Evolutionary conservation across 2,329 filamentous ascomycete genomes (phyloP).

Genomic region (Fusarium sp.): DNA sequence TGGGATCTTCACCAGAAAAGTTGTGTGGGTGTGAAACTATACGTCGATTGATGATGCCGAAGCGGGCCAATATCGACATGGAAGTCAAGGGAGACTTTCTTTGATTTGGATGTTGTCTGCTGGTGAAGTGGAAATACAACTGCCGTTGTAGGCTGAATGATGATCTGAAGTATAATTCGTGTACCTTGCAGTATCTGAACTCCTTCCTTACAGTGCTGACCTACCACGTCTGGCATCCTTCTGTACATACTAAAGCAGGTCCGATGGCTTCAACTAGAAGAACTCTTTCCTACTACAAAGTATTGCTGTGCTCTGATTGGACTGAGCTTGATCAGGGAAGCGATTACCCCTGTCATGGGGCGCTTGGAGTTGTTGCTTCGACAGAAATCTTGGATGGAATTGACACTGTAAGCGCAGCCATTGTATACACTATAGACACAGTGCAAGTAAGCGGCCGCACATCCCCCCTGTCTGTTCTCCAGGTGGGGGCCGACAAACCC

Average conservation of each 20-base stretch:
- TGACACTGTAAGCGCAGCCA: conserved; percentile 25
- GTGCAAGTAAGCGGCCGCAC: conserved; percentile 22
- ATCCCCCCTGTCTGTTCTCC: conserved; percentile 1
- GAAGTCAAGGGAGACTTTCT: conserved; percentile 13
- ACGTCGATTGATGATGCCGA: conserved; percentile 22
- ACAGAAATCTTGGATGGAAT: neutral
- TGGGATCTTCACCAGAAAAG: conserved; percentile 17
- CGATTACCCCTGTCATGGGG: conserved; percentile 29
- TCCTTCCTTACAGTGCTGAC: conserved; percentile 25
- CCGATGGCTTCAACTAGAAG: conserved; percentile 25
- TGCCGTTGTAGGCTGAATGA: conserved; percentile 19
- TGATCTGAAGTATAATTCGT: conserved; percentile 13
- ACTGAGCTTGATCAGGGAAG: conserved; percentile 9
- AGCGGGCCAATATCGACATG: conserved; percentile 11
- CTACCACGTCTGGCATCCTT: conserved; percentile 24
- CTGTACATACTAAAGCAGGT: conserved; percentile 36
- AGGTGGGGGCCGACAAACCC: conserved; percentile 34
- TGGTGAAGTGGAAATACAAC: conserved; percentile 32
- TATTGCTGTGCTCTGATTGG: conserved; percentile 29
- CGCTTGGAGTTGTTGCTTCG: conserved; percentile 30
- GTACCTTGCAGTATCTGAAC: conserved; percentile 35
- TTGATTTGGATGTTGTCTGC: conserved; percentile 2
- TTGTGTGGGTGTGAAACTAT: conserved; percentile 30
- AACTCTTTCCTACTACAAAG: conserved; percentile 35
- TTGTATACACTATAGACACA: conserved; percentile 10